A percentile compares a stretch with the other conserved stretches of the same genome.
Evolutionary conservation across 768 basidiomycete species (phyloP).

Genomic region (Zangia roseola): DNA sequence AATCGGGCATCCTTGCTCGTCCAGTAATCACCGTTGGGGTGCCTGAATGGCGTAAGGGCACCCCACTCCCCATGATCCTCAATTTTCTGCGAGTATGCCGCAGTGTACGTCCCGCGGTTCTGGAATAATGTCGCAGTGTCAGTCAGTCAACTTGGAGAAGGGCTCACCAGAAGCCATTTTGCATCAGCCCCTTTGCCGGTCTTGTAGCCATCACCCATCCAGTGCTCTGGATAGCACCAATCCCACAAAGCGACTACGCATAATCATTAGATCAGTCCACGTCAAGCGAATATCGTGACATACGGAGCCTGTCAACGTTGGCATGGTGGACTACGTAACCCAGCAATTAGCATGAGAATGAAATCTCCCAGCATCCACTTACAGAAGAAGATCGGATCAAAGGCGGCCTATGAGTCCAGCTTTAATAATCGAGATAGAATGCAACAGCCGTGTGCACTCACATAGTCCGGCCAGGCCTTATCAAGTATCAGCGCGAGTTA

Average conservation of each 20-base stretch:
- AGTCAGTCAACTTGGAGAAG: background rate
- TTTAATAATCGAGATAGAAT: background rate
- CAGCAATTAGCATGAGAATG: background rate
- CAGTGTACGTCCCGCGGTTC: constrained; percentile 21
- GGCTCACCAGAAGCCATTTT: constrained; percentile 23
- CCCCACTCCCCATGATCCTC: constrained; percentile 19
- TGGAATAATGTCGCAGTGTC: background rate
- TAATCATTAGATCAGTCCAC: background rate
- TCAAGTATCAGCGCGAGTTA: background rate
- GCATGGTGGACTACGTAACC: constrained; percentile 26
- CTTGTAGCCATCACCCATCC: constrained; percentile 27
- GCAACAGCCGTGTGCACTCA: constrained; percentile 5
- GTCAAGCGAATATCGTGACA: constrained; percentile 1
- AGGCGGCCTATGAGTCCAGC: constrained; percentile 21
- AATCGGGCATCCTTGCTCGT: constrained; percentile 25
- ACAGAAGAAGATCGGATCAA: constrained; percentile 28
- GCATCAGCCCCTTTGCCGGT: constrained; percentile 5
- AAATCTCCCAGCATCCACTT: background rate
- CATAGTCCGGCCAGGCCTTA: constrained; percentile 24
- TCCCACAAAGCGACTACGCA: constrained; percentile 31
- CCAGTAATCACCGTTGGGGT: constrained; percentile 24
- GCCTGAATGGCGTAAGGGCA: constrained; percentile 22
- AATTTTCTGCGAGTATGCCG: constrained; percentile 23
- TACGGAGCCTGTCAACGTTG: constrained; percentile 26
- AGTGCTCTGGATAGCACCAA: constrained; percentile 28